Conservation (phyloP, 1,284 basidiomycete genomes). For the Irpex rosettiformis region DNA sequence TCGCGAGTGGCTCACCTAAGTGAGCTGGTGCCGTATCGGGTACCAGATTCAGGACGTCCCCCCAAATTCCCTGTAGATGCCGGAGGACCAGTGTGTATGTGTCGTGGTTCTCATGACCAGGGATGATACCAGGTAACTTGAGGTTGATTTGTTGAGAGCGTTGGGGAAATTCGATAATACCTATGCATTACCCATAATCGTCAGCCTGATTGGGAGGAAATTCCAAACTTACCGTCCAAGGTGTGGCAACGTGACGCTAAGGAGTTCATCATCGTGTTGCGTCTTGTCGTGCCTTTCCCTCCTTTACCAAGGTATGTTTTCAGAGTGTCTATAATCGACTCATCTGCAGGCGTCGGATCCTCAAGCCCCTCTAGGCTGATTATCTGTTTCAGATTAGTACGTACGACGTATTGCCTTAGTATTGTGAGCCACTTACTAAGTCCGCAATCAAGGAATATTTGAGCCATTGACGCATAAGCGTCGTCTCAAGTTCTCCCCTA, state of each 20-base stretch:
- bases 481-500: slow-evolving; percentile 11
- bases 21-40: background rate
- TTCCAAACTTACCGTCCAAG: background rate
- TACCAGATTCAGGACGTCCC: background rate
- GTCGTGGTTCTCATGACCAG: background rate
- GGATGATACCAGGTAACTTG: background rate
- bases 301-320: background rate
- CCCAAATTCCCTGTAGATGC: background rate
- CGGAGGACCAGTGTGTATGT: background rate
- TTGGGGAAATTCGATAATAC: background rate
- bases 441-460: slow-evolving; percentile 10
- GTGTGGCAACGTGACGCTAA: background rate
- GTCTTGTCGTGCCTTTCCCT: background rate
- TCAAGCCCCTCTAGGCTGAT: background rate
- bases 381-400: background rate
- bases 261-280: background rate
- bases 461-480: slow-evolving; percentile 16
- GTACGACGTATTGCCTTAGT: background rate
- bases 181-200: background rate
- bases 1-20: background rate
- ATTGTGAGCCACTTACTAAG: slow-evolving; percentile 6
- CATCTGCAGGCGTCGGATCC: background rate
- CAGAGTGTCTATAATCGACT: background rate
- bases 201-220: background rate
- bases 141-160: background rate